Evolutionary conservation across 768 basidiomycete genomes (phyloP).

Genomic region (Coprinopsis marcescibilis): DNA sequence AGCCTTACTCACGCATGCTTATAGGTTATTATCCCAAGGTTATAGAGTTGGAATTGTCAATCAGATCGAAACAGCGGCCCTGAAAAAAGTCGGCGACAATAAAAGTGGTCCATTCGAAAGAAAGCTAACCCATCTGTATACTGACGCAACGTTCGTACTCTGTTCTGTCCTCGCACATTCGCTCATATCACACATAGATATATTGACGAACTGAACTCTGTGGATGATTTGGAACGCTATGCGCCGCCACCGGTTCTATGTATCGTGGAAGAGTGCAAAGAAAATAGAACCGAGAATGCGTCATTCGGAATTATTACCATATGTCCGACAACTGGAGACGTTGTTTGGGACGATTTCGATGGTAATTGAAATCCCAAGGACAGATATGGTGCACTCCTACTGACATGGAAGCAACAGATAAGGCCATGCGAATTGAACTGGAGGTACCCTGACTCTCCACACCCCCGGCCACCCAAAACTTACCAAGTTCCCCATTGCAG

Average conservation of each 20-base stretch:
- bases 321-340: constrained; percentile 85
- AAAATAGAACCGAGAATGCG: constrained; percentile 28
- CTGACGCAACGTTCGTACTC: constrained; percentile 73
- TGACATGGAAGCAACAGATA: no score
- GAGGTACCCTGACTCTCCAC: constrained; percentile 45
- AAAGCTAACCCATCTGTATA: constrained; percentile 73
- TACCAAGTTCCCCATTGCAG: constrained; percentile 30
- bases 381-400: no score
- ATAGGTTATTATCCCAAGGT: constrained; percentile 66
- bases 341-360: constrained; percentile 88
- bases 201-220: constrained; percentile 73
- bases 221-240: constrained; percentile 53
- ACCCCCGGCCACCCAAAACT: neutral
- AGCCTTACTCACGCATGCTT: neutral
- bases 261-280: constrained; percentile 57
- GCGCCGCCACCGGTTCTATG: constrained; percentile 65
- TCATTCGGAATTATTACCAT: constrained; percentile 72
- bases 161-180: neutral
- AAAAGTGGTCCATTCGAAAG: constrained; percentile 69
- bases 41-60: constrained; percentile 80
- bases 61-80: constrained; percentile 82
- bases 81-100: constrained; percentile 79
- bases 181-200: constrained; percentile 43
- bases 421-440: constrained; percentile 80
- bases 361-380: no score